Base-by-base conservation (phyloP, 495 filamentous ascomycete genomes). In the Xylaria intraflava region DNA sequence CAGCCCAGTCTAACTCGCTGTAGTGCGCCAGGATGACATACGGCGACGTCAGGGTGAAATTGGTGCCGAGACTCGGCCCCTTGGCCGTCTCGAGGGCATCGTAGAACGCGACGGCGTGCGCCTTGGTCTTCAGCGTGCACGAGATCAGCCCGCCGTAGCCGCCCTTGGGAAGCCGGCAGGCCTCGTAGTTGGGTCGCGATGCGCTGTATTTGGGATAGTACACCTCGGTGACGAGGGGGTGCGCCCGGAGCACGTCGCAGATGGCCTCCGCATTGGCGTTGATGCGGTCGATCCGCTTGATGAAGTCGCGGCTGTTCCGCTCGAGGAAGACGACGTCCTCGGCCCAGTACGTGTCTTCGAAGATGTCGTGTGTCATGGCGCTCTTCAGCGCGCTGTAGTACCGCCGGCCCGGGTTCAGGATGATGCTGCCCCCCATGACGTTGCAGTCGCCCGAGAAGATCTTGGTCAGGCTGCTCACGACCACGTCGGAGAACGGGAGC, bases 371-470 rank as follows among this genome's bases (percentile, higher is more conserved):
- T 5, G 65, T 69, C 51, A 85, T 80, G 22, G 74, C 75, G 8
- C 72, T 61, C 60, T 90, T 94, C 24, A 98, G 64, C 0, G 66
- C 52, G 0, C 68, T 40, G 71, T 96, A 97, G 66, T 84, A 88
- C 12, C 65, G 78, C 14, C 82, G 74, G 45, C 85, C 79, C 2
- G 94, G 90, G 65, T 97, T 98, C 41, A 96, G 72, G 36, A 96
- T 84, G 9, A 83, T 77, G 65, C 89, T 85, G 49, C 93, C 93
- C 57, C 90, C 93, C 93, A 97, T 96, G 47, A 98, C 93, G 69
- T 98, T 97, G 67, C 88, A 89, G 67, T 95, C 92, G 26, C 93
- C 93, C 51, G 89, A 94, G 70, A 98, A 98, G 44, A 96, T 85
- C 69, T 98, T 98, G 3, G 93, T 96, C 49, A 98, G 76, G 60